Percentiles rank a stretch among this genome's conserved stretches.
phyloP scores from a whole-genome alignment of 139 green algal genomes.

The Chlamydomonas sp. region DNA sequence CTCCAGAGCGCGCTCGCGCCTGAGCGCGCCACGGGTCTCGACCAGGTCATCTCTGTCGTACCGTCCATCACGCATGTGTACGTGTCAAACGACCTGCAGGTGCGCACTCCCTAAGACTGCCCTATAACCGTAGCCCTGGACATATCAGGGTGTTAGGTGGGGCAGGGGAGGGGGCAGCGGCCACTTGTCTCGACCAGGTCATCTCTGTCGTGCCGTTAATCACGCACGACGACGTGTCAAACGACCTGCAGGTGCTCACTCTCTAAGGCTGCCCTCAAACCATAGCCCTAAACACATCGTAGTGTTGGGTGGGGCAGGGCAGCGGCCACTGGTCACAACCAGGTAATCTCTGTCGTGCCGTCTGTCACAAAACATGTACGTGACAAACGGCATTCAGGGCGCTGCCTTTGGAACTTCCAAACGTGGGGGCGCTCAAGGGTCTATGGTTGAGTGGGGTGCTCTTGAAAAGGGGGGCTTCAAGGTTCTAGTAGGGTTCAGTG shows the following conservation, averaged over 20 bases:
- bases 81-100: conserved; percentile 79
- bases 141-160: no score
- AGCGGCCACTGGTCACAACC: conserved; percentile 30
- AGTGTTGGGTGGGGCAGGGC: no score
- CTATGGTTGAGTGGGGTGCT: no score
- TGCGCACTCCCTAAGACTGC: no score
- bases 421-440: no score
- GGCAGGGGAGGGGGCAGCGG: no score
- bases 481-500: no score
- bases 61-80: conserved; percentile 77
- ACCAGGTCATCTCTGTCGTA: conserved; percentile 57
- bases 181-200: conserved; percentile 28
- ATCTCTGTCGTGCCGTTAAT: conserved; percentile 73
- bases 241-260: conserved; percentile 75
- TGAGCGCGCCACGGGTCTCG: conserved; percentile 49
- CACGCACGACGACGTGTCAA: conserved; percentile 75
- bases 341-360: conserved; percentile 63
- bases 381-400: conserved; percentile 84
- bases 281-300: no score
- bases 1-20: conserved; percentile 69
- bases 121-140: no score
- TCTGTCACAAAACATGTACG: conserved; percentile 73
- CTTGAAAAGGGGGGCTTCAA: no score
- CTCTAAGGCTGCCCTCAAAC: no score
- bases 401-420: no score